Base-by-base conservation (phyloP, 2,329 filamentous ascomycete species). In the Sphaerulina populicola region DNA sequence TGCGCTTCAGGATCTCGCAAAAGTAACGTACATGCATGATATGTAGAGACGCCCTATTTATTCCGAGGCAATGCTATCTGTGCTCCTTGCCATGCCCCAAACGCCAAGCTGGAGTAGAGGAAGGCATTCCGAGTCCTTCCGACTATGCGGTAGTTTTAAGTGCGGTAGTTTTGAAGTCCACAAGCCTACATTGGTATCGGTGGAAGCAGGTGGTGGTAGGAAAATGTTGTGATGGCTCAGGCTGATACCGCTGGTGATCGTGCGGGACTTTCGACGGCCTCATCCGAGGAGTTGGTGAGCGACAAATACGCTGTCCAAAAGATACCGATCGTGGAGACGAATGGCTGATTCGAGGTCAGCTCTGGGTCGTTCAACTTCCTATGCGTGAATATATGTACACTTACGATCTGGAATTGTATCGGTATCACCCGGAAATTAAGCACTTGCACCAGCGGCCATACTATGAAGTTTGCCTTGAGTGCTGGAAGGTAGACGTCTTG, bases 291-390 rank as follows among this genome's bases (percentile, higher is more conserved):
- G 71, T 97, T 97, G 55, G 85, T 87, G 46, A 98, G 78, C 2
- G 90, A 96, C 9, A 98, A 80, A 69, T 96, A 98, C 15, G 90
- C 91, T 9, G 93, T 97, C 93, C 91, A 97, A 31, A 89, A 89
- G 63, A 97, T 97, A 77, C 91, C 91, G 50, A 98, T 73, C 7
- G 88, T 94, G 12, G 91, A 96, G 7, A 96, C 91, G 66, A 98
- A 97, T 0, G 91, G 91, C 90, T 95, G 63, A 33, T n/a, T 7
- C 2, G 2, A 33, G 14, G 51, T 58, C 35, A 60, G 54, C 47
- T 37, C 9, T 35, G 44, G 12, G 7, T 23, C 21, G 12, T 4
- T n/a, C 10, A 31, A 10, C 11, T 18, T n/a, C 14, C 31, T 23
- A 21, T 21, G 15, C 15, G 11, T 79, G 31, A 8, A 9, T 15